phyloP scores from a whole-genome alignment of 345 rosid genomes.

The Bruguiera gymnorhiza region DNA sequence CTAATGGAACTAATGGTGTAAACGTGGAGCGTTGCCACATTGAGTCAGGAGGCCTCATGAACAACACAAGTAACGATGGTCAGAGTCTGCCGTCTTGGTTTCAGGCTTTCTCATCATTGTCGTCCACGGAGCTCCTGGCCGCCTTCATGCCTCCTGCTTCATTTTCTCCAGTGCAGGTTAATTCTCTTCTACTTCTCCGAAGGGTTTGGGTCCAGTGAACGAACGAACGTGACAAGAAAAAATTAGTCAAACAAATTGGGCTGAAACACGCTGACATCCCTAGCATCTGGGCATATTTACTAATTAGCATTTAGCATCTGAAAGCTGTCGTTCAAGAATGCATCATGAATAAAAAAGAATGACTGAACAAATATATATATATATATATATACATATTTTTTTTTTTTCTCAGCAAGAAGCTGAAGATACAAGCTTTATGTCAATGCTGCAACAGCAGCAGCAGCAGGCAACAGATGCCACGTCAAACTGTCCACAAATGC shows the following conservation, averaged over 20 bases:
- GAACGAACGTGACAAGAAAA: not conserved
- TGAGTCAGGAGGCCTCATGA: conserved; percentile 21
- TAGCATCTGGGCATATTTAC: too few species aligned
- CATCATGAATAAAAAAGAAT: too few species aligned
- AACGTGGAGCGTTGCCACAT: conserved; percentile 18
- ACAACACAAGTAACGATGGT: conserved; percentile 3
- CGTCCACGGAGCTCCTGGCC: conserved; percentile 33
- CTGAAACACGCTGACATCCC: too few species aligned
- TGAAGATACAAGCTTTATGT: conserved; percentile 23
- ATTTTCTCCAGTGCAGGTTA: conserved; percentile 23
- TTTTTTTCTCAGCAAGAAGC: conserved; percentile 12
- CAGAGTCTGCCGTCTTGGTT: conserved; percentile 31
- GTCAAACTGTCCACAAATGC: conserved; percentile 25
- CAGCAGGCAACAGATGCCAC: conserved; percentile 18
- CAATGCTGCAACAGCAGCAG: conserved; percentile 24
- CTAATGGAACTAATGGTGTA: conserved; percentile 32
- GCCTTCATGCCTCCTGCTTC: conserved; percentile 39
- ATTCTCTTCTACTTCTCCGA: not conserved
- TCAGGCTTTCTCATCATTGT: conserved; percentile 29
- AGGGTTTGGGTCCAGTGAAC: not conserved
- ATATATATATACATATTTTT: not conserved
- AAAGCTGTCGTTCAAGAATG: not conserved
- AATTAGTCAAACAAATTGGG: not conserved
- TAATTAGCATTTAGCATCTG: too few species aligned
- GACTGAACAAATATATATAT: not conserved